Conservation (phyloP, 129 eudicot species). For the Pittosporum tobira region DNA sequence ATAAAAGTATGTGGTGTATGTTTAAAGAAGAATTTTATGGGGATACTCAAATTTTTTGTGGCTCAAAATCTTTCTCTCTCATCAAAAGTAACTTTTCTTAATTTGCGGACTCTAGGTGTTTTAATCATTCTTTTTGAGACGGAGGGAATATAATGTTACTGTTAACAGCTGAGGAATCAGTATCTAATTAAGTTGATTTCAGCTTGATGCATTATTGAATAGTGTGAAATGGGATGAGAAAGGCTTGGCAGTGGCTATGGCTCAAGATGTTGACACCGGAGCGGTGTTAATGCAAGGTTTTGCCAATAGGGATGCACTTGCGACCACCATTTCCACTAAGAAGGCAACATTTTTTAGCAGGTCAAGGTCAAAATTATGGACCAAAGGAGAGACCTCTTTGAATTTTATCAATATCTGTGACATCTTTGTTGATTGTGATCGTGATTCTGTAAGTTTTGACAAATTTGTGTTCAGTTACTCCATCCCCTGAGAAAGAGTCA, state of each 20-base stretch:
- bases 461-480: too few relatives aligned
- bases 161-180: slow-evolving; percentile 8
- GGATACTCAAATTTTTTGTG: too few relatives aligned
- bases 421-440: slow-evolving; percentile 78
- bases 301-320: slow-evolving; percentile 69
- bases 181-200: slow-evolving; percentile 18
- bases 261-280: slow-evolving; percentile 92
- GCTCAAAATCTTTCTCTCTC: too few relatives aligned
- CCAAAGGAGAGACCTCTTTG: slow-evolving; percentile 81
- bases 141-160: too few relatives aligned
- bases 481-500: too few relatives aligned
- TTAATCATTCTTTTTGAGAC: too few relatives aligned
- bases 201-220: slow-evolving; percentile 69
- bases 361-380: slow-evolving; percentile 85
- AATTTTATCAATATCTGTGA: slow-evolving; percentile 81
- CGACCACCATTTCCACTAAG: slow-evolving; percentile 63
- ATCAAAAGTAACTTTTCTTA: too few relatives aligned
- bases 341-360: slow-evolving; percentile 94
- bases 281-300: slow-evolving; percentile 90
- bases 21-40: too few relatives aligned
- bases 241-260: slow-evolving; percentile 97
- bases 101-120: too few relatives aligned
- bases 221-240: slow-evolving; percentile 97
- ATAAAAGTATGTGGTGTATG: too few relatives aligned
- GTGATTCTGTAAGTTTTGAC: slow-evolving; percentile 67